These are phyloP conservation scores for Ceratocystis eucalypticola DNA, from an alignment of 2,329 filamentous ascomycete species.

Conservation along the genomic window DNA sequence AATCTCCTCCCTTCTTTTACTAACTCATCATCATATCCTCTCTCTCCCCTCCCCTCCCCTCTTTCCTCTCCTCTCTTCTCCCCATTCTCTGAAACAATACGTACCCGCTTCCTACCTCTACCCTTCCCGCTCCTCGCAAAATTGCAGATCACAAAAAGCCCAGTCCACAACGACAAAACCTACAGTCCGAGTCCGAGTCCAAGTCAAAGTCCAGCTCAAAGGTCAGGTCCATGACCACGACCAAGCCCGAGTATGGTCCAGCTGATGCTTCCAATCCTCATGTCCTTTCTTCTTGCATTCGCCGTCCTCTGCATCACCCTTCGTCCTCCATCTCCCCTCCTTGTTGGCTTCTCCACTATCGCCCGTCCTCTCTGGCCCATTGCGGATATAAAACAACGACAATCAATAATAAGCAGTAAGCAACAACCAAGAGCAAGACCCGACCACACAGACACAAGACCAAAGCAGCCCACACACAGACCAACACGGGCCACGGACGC, in stretches of 20 bases:
- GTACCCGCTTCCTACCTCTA: neutral
- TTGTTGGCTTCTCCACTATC: no score
- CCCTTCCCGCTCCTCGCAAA: neutral
- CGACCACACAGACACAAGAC: neutral
- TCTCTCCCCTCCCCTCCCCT: neutral
- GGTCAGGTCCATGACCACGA: no score
- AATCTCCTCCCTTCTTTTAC: neutral
- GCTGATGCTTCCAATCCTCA: no score
- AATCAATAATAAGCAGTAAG: no score
- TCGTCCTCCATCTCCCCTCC: no score
- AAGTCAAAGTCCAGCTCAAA: neutral
- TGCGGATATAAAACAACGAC: neutral
- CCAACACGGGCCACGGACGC: constrained; percentile 4
- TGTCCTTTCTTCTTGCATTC: no score
- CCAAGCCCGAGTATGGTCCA: no score
- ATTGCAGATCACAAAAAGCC: neutral
- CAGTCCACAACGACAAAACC: neutral
- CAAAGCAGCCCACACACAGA: constrained; percentile 2
- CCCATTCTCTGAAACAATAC: neutral
- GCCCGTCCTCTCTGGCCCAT: no score
- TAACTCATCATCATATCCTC: neutral
- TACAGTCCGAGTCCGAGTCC: neutral
- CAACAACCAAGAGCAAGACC: no score
- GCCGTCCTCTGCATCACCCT: no score
- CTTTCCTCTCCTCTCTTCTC: neutral